Evolutionary conservation across 1,284 basidiomycete species (phyloP), one percentile per base, ranked within the genome.

Genomic region (Cutaneotrichosporon cavernicola): DNA sequence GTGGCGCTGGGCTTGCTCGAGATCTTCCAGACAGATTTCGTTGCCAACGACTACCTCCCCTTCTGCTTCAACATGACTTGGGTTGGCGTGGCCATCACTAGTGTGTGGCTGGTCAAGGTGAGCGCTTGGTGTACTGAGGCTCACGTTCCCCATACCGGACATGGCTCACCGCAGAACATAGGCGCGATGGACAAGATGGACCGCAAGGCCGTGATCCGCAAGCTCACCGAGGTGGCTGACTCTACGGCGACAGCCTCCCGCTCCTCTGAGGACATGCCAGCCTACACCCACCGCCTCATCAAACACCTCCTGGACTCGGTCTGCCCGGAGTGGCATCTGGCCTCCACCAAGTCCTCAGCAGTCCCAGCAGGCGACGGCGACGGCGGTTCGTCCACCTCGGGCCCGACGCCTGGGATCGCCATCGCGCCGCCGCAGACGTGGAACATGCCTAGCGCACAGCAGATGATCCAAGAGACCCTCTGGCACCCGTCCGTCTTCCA

Each of bases 41-140:
- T 66, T 7, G 50, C 56, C 49, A 61, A 71, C 60, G 66, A 67
- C 14, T 71, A 64, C 63, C 59, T 74, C 21, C 60, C 70, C 9
- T 69, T 67, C 60, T 65, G 66, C 58, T 71, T 71, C 52, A 68
- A 70, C 57, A 61, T 67, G 0, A 65, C 69, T 11, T 72, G 71
- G 70, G 67, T 70, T 11, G 71, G 64, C 9, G 58, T 69, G 6
- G 71, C 72, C 18, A 65, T 71, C 46, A 66, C 68, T 0, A 60
- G 66, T 5, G 65, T 72, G 21, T 74, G 71, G 71, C 69, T 74
- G 18, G 61, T 70, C 47, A 72, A 71, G 63, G 69, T 68, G 38
- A 30, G 69, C 11, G 16, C 5, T 16, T 43, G 32, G 34, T 9
- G 26, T 21, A 18, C 18, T 18, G 16, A 5, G 14, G 2, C 14